Base-by-base conservation (phyloP, 2,329 filamentous ascomycete species). In the Exophiala sideris region DNA sequence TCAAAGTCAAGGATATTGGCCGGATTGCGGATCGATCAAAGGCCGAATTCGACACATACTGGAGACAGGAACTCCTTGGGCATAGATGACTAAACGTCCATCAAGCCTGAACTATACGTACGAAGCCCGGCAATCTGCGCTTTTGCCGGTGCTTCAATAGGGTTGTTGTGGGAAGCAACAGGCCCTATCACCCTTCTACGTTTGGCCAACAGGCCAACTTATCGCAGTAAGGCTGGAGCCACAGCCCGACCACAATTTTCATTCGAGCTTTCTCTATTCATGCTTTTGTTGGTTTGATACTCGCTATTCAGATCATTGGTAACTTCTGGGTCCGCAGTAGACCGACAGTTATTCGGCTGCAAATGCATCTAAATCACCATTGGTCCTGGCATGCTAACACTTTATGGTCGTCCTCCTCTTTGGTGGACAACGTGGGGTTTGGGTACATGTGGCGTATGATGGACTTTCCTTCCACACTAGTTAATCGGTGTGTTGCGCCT, bases 1-100 rank as follows among this genome's bases (percentile, higher is more conserved):
- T 73, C 33, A 74, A 72, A 52, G 73, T 74, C 2, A 68, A 70
- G 24, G 65, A 71, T 0, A 58, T 76, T 5, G 73, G 74, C 1
- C 52, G 51, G 5, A 39, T 57, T 11, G 35, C 54, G n/a, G 21
- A 35, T 1, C n/a, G 21, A 5, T 49, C 45, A 16, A 29, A 40
- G 40, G 16, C 24, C 6, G 38, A 45, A 11, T 48, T 57, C 29
- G 35, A 45, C 2, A 9, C 16, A 9, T 57, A 53, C 29, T 52
- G 32, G 16, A 38, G 18, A 12, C 20, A 47, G 11, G 50, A 52
- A n/a, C 18, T 39, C 12, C 34, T 48, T n/a, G 20, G 12, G 16
- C 29, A 11, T 45, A 9, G 11, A 11, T 45, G 8, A 45, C 29
- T 9, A 32, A 12, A 44, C 12, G 5, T n/a, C n/a, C 11, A 5